Evolutionary conservation across 192 early-diverging fungal species (phyloP).

Genomic region (Coemansia sp.): DNA sequence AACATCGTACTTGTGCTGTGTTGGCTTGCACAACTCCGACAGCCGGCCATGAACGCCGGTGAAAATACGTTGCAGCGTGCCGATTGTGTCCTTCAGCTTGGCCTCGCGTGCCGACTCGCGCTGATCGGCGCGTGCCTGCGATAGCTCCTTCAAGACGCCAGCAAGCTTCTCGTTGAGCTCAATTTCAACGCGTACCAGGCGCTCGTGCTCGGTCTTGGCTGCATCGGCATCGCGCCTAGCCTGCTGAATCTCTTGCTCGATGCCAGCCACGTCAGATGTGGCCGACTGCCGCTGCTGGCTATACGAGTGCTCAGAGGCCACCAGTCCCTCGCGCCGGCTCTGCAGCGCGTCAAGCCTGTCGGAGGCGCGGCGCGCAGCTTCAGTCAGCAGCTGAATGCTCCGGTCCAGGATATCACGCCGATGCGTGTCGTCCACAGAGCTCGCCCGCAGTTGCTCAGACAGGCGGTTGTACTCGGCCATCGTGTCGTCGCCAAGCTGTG

Average conservation of each 20-base stretch:
- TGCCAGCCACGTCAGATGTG: slow-evolving; percentile 22
- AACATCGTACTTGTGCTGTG: slow-evolving; percentile 87
- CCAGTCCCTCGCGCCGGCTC: slow-evolving; percentile 40
- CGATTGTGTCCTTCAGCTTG: slow-evolving; percentile 75
- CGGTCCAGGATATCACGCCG: slow-evolving; percentile 69
- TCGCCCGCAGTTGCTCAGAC: slow-evolving; percentile 71
- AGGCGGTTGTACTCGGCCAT: slow-evolving; percentile 62
- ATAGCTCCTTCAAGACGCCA: slow-evolving; percentile 73
- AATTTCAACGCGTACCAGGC: slow-evolving; percentile 62
- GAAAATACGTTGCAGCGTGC: slow-evolving; percentile 82
- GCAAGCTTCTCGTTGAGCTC: slow-evolving; percentile 88
- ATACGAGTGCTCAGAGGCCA: slow-evolving; percentile 37
- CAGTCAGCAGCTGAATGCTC: slow-evolving; percentile 60
- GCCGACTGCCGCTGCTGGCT: slow-evolving; percentile 46
- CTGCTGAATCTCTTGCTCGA: slow-evolving; percentile 55
- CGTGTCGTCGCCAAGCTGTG: slow-evolving; percentile 39
- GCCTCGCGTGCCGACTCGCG: slow-evolving; percentile 82
- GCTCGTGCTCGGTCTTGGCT: slow-evolving; percentile 65
- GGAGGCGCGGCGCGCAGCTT: slow-evolving; percentile 62
- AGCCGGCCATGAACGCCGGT: slow-evolving; percentile 90
- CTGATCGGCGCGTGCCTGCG: slow-evolving; percentile 81
- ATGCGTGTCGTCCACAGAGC: slow-evolving; percentile 72
- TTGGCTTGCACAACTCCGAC: slow-evolving; percentile 89
- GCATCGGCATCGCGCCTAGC: slow-evolving; percentile 62
- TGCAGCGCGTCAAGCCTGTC: slow-evolving; percentile 61